These are phyloP conservation scores for Zygnema cylindricum DNA, from an alignment of 139 green algal species.

Conservation along the genomic window DNA sequence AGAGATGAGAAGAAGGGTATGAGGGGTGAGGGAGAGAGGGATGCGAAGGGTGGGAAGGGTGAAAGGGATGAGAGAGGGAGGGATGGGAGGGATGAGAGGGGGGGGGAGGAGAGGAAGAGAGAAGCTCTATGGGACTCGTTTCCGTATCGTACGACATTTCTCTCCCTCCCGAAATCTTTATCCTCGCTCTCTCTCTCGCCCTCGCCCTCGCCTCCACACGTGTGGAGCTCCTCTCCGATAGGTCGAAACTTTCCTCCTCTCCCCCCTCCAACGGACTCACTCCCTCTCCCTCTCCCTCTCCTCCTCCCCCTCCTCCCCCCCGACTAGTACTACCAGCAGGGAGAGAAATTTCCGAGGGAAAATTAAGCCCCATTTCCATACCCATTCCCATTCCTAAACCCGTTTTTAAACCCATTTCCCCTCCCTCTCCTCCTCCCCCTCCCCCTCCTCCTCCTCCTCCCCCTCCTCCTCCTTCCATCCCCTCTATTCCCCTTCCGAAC, in stretches of 20 bases:
- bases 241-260: neutral
- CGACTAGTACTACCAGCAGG: too few species aligned
- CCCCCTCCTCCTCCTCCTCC: too few species aligned
- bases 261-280: neutral
- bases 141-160: neutral
- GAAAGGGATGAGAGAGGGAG: too few species aligned
- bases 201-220: neutral
- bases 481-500: too few species aligned
- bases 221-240: neutral
- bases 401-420: too few species aligned
- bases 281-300: neutral
- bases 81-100: neutral
- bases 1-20: too few species aligned
- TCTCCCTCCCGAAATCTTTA: neutral
- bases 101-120: neutral
- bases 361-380: neutral
- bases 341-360: too few species aligned
- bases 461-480: too few species aligned
- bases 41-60: too few species aligned
- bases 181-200: neutral
- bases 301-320: too few species aligned
- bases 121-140: neutral
- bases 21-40: too few species aligned
- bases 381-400: neutral
- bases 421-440: too few species aligned